Base-by-base conservation (phyloP, 371 early-diverging fungal genomes). In the Basidiobolus heterosporus region DNA sequence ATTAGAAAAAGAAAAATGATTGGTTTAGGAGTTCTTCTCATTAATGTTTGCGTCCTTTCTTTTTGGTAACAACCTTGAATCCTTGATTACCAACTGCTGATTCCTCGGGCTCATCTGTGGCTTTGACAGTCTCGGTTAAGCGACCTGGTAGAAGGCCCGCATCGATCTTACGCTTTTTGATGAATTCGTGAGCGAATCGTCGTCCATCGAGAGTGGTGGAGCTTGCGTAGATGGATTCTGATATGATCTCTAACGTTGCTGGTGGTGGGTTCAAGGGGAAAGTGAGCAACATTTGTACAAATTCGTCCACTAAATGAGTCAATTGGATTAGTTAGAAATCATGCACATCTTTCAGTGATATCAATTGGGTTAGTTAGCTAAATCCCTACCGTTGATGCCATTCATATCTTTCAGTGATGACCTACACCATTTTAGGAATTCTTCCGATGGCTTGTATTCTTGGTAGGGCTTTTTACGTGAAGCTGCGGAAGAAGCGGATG, bases 181-280 rank as follows among this genome's bases (percentile, higher is more conserved):
- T 74, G 53, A 82, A 87, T 56, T 85, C 87, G 14, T 78, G 71
- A 15, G 84, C 79, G 60, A 87, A 87, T 16, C 78, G 74, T 23
- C 78, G 75, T 22, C 84, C 80, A 51, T 85, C 80, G 51, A 83
- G 66, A n/a, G 70, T 65, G 35, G 71, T 57, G 0, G 84, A 81
- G 52, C 78, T 70, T 35, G 82, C 30, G 57, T 85, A 83, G 42
- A 85, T 67, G 44, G 78, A 75, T 51, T 87, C 87, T 38, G 81
- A 72, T 39, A 87, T 83, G 38, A 87, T 85, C 49, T 85, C 87
- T 5, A 74, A 54, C 1, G 72, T 70, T 21, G 66, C 60, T 3
- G 80, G 66, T 38, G 78, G 73, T 2, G 70, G 70, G 52, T 83
- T 74, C 43, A 79, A 53, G 2, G 87, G 85, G 67, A 87, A 85